Base-by-base conservation (phyloP, 1,139 yeast genomes). In the Protomyces arabidopsidicola region DNA sequence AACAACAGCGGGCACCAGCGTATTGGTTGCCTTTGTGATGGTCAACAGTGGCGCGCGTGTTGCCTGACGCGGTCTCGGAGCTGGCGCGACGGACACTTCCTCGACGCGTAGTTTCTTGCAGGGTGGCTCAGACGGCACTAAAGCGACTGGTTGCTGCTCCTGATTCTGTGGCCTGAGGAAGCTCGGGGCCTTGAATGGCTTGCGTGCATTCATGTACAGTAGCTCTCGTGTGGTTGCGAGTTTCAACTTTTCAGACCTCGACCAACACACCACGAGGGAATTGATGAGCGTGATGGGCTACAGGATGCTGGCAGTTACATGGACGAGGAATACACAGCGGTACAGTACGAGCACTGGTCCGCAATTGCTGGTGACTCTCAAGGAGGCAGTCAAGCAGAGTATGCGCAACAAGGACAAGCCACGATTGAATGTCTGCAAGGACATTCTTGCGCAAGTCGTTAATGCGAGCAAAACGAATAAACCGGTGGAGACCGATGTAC, bases 381-480 rank as follows among this genome's bases (percentile, higher is more conserved):
- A 54, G 24, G 53, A 60, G 36, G 63, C 53, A 27, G 58, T 60
- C 39, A 60, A 60, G 54, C 38, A 45, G 20, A 56, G 57, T 16
- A 60, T 60, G 63, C 48, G 50, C 18, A 52, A 56, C 27, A 60
- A 60, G 55, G 63, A 60, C 42, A 60, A 53, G 39, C 18, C 45
- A n/a, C 45, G 35, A 22, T 38, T 60, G 8, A 38, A 45, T 38
- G 63, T 60, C 16, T 45, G 53, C 58, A 60, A 60, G 54, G 63
- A 54, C 36, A 24, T 60, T 34, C 50, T 60, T 18, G 63, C 65
- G 12, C 61, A 63, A 31, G 51, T 63, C 24, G 51, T 53, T 18
- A 57, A 56, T 45, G 60, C 59, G n/a, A 53, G 56, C 42, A 63
- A 63, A 20, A 57, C 65, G 18, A 58, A 45, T n/a, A 45, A 38